Evolutionary conservation across 345 rosid species (phyloP), one percentile per base, ranked within the genome.

Genomic region (Eutrema heterophyllum): DNA sequence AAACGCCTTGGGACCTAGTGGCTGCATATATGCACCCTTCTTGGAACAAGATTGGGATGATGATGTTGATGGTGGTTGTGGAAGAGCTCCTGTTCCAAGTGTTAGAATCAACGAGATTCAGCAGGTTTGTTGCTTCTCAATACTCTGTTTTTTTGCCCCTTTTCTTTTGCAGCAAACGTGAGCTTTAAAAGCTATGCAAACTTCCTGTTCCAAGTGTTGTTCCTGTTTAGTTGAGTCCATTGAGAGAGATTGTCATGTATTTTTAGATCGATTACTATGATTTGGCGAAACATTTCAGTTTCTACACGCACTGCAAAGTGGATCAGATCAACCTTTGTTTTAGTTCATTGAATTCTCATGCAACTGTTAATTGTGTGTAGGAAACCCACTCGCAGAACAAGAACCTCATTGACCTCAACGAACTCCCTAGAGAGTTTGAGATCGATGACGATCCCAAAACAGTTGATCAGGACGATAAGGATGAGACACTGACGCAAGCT

Each of bases 31-130:
- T 55, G 60, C 60, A 55, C 60, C 60, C 60, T 55, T 55, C 60
- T n/a, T 12, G 24, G 60, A 55, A 55, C 13, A 55, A 32, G 89
- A 83, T 64, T 89, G 89, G 89, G 80, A 84, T 71, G 82, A 82
- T 87, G 53, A 29, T 38, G 46, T 11, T 89, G 97, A 49, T 88
- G 92, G 7, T 92, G 89, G 16, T 88, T 91, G 7, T 92, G 89
- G 16, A 84, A 73, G 11, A 54, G 52, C 12, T 30, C 38, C 5
- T 13, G 18, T 13, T 53, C 39, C 59, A 30, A 14, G 9, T 18
- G 5, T 49, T 49, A 18, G 24, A 15, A 36, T 57, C 43, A 36
- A 35, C 44, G 29, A 36, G 29, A 57, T 16, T 36, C 63, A 57
- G 21, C 63, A 57, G 44, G 63, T 35, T 35, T 38, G 16, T 27